Conservation (phyloP, 1,284 basidiomycete genomes). For the Ustilago cynodontis region DNA sequence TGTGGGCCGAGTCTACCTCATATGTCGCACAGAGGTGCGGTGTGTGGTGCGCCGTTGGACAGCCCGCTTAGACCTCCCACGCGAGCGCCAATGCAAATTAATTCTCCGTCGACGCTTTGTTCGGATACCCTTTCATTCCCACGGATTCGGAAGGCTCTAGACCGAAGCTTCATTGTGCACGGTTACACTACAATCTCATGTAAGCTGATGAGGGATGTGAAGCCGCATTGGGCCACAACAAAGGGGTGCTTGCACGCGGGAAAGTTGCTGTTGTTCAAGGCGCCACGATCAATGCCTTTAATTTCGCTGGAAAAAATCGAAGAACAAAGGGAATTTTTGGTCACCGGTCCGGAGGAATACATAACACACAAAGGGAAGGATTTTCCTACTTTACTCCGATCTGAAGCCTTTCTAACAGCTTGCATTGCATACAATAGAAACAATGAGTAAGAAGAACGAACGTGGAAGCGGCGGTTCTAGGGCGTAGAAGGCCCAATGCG, state of each 20-base stretch:
- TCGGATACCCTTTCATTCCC: conserved; percentile 6
- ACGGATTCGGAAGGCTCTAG: not conserved
- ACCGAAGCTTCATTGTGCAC: not conserved
- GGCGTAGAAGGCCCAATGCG: not conserved
- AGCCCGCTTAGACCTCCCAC: conserved; percentile 12
- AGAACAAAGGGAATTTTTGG: conserved; percentile 16
- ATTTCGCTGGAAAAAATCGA: not conserved
- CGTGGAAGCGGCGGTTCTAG: not conserved
- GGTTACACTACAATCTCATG: not conserved
- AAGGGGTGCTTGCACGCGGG: conserved; percentile 5
- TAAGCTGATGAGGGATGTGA: no score
- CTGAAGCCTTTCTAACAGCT: not conserved
- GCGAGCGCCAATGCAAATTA: not conserved
- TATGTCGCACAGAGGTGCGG: not conserved
- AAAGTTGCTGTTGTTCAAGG: not conserved
- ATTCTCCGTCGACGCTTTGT: conserved; percentile 5
- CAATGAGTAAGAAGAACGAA: not conserved
- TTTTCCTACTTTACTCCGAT: not conserved
- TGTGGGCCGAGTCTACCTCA: not conserved
- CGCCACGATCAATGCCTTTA: conserved; percentile 8
- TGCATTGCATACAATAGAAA: conserved; percentile 4
- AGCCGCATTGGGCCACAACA: not conserved
- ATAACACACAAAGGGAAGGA: not conserved
- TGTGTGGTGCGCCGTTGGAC: not conserved
- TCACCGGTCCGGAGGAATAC: not conserved